These are phyloP conservation scores for Monosporozyma aquatica DNA, from an alignment of 805 yeast species.

Conservation along the genomic window DNA sequence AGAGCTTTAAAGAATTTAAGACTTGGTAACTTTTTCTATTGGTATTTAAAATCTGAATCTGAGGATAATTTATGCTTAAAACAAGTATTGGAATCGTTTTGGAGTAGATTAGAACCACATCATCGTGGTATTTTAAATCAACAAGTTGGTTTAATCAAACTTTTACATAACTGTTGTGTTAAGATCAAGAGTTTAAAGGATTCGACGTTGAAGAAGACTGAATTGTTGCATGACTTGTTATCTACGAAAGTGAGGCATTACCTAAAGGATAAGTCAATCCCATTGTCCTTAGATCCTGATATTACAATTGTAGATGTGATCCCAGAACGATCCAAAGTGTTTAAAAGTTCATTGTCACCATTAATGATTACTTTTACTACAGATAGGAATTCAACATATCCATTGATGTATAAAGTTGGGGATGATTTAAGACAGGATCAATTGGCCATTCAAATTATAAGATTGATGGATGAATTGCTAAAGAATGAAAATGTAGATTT, in stretches of 20 bases:
- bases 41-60: constrained; percentile 86
- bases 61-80: constrained; percentile 52
- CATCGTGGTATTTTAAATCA: constrained; percentile 31
- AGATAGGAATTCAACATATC: constrained; percentile 42
- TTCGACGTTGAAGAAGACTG: constrained; percentile 66
- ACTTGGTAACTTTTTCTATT: constrained; percentile 76
- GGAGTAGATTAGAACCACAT: constrained; percentile 27
- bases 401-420: constrained; percentile 90
- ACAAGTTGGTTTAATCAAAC: constrained; percentile 63
- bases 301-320: constrained; percentile 63
- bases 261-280: constrained; percentile 39
- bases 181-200: constrained; percentile 61
- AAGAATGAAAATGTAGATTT: constrained; percentile 86
- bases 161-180: constrained; percentile 55
- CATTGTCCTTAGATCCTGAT: constrained; percentile 78
- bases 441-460: constrained; percentile 85
- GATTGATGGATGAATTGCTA: constrained; percentile 80
- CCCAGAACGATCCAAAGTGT: constrained; percentile 74
- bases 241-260: constrained; percentile 36
- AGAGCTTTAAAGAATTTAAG: constrained; percentile 56
- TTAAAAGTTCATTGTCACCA: constrained; percentile 87
- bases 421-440: constrained; percentile 95
- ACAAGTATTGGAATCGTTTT: constrained; percentile 41
- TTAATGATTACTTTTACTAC: constrained; percentile 72
- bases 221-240: constrained; percentile 44